A percentile compares a stretch with the other conserved stretches of the same genome.
These are phyloP conservation scores for Martiniozyma abietophila DNA, from an alignment of 805 yeast genomes.

Conservation along the genomic window DNA sequence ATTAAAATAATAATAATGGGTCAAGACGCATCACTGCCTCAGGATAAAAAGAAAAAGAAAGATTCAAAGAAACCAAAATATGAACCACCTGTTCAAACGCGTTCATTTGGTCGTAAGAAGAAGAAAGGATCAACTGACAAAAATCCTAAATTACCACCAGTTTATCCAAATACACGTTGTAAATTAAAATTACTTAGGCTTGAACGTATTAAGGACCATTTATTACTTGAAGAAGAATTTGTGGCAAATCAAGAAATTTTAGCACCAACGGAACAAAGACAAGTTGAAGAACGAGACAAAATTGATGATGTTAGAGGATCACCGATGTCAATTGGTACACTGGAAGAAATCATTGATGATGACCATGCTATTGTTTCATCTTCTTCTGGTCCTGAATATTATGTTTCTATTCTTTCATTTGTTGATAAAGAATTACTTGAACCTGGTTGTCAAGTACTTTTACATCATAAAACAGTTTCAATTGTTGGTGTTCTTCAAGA, in stretches of 20 bases:
- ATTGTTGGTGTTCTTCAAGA: slow-evolving; percentile 98
- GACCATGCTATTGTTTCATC: slow-evolving; percentile 98
- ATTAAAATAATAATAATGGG: slow-evolving; percentile 22
- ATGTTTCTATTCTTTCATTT: slow-evolving; percentile 90
- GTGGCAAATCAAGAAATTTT: slow-evolving; percentile 90
- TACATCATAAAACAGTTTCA: slow-evolving; percentile 93
- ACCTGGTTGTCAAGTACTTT: slow-evolving; percentile 92
- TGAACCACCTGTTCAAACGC: slow-evolving; percentile 94
- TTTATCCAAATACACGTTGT: slow-evolving; percentile 89
- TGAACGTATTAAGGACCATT: slow-evolving; percentile 94
- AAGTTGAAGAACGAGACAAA: slow-evolving; percentile 91
- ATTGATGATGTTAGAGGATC: slow-evolving; percentile 93
- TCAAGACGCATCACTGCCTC: slow-evolving; percentile 29
- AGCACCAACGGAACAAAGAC: slow-evolving; percentile 94
- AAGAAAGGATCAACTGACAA: slow-evolving; percentile 82
- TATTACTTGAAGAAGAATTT: slow-evolving; percentile 89
- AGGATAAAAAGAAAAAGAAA: slow-evolving; percentile 28
- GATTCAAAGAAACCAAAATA: slow-evolving; percentile 89
- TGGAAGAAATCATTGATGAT: slow-evolving; percentile 96
- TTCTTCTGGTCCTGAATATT: slow-evolving; percentile 94
- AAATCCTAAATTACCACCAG: slow-evolving; percentile 61
- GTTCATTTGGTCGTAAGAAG: slow-evolving; percentile 81
- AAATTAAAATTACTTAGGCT: slow-evolving; percentile 81
- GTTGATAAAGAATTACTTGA: slow-evolving; percentile 94
- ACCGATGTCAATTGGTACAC: slow-evolving; percentile 92